Conservation (phyloP, 2,329 filamentous ascomycete genomes). For the Xylariaceae sp. region DNA sequence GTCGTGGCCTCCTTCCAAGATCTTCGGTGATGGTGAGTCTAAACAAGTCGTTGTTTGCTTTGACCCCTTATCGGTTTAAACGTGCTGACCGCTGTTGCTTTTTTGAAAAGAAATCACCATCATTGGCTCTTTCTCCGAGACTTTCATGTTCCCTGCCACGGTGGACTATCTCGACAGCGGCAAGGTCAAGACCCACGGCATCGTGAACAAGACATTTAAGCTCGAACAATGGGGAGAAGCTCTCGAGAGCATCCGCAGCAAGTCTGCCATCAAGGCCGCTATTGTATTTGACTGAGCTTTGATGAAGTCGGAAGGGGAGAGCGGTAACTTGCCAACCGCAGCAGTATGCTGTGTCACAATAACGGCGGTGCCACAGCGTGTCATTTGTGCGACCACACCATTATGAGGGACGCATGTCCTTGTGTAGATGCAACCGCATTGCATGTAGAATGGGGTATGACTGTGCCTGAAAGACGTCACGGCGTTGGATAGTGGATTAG, state of each 20-base stretch:
- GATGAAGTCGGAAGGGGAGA: neutral
- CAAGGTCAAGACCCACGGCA: constrained; percentile 59
- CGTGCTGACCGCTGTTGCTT: no score
- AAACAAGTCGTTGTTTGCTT: no score
- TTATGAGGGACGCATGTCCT: no score
- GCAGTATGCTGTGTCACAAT: no score
- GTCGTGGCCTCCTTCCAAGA: constrained; percentile 65
- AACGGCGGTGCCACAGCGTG: no score
- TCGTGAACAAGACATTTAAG: constrained; percentile 68
- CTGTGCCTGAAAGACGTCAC: no score
- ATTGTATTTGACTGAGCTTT: constrained; percentile 58
- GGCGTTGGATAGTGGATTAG: no score
- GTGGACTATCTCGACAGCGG: constrained; percentile 51
- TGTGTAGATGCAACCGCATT: no score
- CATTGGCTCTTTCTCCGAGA: constrained; percentile 67
- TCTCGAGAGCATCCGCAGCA: constrained; percentile 65
- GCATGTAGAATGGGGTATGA: no score
- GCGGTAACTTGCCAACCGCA: no score
- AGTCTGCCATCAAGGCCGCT: constrained; percentile 68
- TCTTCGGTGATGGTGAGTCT: constrained; percentile 47
- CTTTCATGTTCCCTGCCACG: constrained; percentile 61
- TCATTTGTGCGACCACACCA: no score
- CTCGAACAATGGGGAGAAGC: constrained; percentile 69
- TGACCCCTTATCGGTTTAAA: no score
- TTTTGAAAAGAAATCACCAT: constrained; percentile 73